Conservation (phyloP, 805 yeast genomes). For the Ogataea wickerhamii region DNA sequence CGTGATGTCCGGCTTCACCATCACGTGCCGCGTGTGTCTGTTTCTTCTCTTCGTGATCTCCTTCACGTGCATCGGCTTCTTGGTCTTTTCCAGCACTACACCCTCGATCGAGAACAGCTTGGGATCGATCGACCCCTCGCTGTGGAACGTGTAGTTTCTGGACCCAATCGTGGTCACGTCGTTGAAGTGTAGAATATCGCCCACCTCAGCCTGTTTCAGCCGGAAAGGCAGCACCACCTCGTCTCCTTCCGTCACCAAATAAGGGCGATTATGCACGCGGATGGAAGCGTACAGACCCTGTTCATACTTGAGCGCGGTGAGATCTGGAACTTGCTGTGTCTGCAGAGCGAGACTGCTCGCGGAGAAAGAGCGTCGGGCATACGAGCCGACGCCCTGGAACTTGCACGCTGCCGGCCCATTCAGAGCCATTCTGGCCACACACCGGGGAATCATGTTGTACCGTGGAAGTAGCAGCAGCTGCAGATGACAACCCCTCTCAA, state of each 20-base stretch:
- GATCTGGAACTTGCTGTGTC: slow-evolving; percentile 34
- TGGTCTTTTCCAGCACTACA: slow-evolving; percentile 80
- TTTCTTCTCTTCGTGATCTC: slow-evolving; percentile 78
- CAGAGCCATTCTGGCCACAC: no score
- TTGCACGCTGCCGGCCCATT: no score
- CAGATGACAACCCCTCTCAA: no score
- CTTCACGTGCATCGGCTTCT: slow-evolving; percentile 68
- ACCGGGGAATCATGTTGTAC: no score
- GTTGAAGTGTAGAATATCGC: slow-evolving; percentile 72
- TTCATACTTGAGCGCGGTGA: slow-evolving; percentile 61
- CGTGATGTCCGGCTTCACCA: slow-evolving; percentile 70
- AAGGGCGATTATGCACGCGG: slow-evolving; percentile 77
- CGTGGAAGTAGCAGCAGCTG: no score
- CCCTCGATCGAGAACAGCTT: slow-evolving; percentile 61
- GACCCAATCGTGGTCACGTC: slow-evolving; percentile 83
- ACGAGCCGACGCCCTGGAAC: no score
- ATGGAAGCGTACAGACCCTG: slow-evolving; percentile 77
- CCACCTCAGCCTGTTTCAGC: slow-evolving; percentile 72
- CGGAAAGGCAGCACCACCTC: slow-evolving; percentile 73
- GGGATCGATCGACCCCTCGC: slow-evolving; percentile 47
- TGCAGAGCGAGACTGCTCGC: no score
- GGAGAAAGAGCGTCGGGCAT: slow-evolving; percentile 1
- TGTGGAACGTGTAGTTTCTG: slow-evolving; percentile 69
- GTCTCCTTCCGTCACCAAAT: slow-evolving; percentile 90
- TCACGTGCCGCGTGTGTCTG: slow-evolving; percentile 66